Conservation (phyloP, 768 basidiomycete genomes). For the Lactarius akahatsu region DNA sequence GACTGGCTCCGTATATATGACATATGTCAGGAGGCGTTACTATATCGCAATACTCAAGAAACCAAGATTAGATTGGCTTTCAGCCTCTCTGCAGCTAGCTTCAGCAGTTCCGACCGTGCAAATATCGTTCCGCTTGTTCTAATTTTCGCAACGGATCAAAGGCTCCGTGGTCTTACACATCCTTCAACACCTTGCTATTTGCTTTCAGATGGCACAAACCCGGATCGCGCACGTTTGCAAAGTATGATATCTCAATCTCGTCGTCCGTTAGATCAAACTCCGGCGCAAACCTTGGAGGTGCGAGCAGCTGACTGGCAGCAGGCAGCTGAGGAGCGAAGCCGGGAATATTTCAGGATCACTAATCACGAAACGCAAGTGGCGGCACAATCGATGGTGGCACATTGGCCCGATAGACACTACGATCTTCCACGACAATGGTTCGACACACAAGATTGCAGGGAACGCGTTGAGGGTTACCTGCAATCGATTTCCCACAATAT, state of each 20-base stretch:
- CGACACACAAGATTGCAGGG: background rate
- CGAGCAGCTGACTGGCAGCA: background rate
- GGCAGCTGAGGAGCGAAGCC: background rate
- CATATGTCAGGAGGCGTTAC: background rate
- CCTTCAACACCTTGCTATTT: background rate
- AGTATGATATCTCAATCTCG: background rate
- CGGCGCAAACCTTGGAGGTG: background rate
- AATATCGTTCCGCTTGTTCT: background rate
- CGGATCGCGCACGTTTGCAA: background rate
- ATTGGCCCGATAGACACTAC: background rate
- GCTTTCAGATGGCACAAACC: background rate
- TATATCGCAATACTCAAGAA: background rate
- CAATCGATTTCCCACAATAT: conserved; percentile 1
- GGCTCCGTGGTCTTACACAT: background rate
- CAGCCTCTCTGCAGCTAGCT: conserved; percentile 8
- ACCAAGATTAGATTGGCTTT: background rate
- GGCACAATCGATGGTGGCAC: background rate
- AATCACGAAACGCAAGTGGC: background rate
- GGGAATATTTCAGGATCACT: background rate
- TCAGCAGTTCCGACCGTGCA: background rate
- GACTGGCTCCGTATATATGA: conserved; percentile 6
- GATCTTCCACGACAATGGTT: conserved; percentile 2
- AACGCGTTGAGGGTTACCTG: background rate
- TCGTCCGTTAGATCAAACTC: background rate
- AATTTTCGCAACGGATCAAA: background rate